Base-by-base conservation (phyloP, 495 filamentous ascomycete species). In the Hypoxylon perforatum region DNA sequence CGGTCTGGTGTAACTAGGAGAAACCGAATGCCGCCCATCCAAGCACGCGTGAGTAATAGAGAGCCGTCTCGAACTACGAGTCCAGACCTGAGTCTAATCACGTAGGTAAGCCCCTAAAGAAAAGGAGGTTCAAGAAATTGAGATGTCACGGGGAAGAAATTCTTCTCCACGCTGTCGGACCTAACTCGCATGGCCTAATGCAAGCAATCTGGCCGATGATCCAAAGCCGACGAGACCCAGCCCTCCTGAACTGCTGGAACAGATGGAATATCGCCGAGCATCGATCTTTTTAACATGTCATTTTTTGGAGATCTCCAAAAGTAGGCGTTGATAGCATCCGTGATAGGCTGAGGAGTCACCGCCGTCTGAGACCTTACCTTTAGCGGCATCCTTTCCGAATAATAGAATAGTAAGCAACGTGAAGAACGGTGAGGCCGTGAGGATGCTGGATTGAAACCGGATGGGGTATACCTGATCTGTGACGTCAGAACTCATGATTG, bases 391-490 rank as follows among this genome's bases (percentile, higher is more conserved):
- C 30, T 33, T 30, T 21, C 17, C 18, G 23, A 33, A 36, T 15
- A 33, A 11, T 5, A 9, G 45, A 56, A 55, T 42, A 67, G 65
- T 67, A 67, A 67, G 58, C 58, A 62, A 18, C 18, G 25, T 33
- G 25, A 19, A 35, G 4, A 49, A 41, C 46, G 12, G 41, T 47
- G 51, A 11, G 22, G 9, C 46, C 6, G 41, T 47, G 51, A 11
- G 22, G 9, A 17, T 15, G 15, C 23, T 3, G 22, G 6, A 11
- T 39, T 38, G 8, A 42, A 56, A 47, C 15, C 17, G 25, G n/a
- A 33, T 45, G 25, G 17, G 28, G 52, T 39, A 52, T 46, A 18
- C 12, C n/a, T n/a, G 23, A 45, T 14, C 41, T 21, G 44, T 61
- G 64, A 67, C 57, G 57, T 57, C 39, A 42, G 52, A 23, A 9